phyloP scores from a whole-genome alignment of 164 flowering plant genomes.

The Umbellularia californica region DNA sequence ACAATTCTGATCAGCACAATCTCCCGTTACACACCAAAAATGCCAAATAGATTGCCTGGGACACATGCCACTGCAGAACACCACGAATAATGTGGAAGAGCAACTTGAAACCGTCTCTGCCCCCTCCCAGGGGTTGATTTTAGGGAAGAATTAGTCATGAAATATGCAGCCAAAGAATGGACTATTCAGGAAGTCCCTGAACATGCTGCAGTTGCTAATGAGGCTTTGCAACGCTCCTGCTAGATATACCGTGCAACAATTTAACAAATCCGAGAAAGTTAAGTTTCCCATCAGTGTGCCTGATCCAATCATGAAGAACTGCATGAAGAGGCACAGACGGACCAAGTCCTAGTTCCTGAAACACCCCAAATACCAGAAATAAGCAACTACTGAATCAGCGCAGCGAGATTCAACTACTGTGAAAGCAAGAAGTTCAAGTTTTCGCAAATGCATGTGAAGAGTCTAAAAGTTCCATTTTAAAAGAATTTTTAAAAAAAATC shows the following conservation, averaged over 20 bases:
- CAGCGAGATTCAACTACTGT: background rate
- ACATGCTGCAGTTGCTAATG: constrained; percentile 18
- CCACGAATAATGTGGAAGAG: background rate
- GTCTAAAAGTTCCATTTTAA: background rate
- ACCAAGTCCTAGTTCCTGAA: constrained; percentile 87
- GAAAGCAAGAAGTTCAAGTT: background rate
- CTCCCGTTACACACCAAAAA: constrained; percentile 3
- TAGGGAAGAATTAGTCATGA: background rate
- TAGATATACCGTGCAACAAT: constrained; percentile 78
- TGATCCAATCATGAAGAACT: constrained; percentile 87
- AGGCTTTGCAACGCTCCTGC: constrained; percentile 48
- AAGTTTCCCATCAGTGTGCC: constrained; percentile 91
- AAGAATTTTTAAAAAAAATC: background rate
- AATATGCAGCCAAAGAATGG: background rate
- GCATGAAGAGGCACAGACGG: constrained; percentile 84
- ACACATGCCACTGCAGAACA: background rate
- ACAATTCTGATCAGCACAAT: background rate
- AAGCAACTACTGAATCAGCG: background rate
- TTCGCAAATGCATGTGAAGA: background rate
- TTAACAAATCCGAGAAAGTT: constrained; percentile 92
- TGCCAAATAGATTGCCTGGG: background rate
- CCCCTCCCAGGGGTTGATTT: background rate
- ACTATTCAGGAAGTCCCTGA: background rate
- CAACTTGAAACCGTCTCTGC: background rate
- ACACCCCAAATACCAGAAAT: background rate